Conservation (phyloP, 2,329 filamentous ascomycete genomes). For the Botrytis deweyae region DNA sequence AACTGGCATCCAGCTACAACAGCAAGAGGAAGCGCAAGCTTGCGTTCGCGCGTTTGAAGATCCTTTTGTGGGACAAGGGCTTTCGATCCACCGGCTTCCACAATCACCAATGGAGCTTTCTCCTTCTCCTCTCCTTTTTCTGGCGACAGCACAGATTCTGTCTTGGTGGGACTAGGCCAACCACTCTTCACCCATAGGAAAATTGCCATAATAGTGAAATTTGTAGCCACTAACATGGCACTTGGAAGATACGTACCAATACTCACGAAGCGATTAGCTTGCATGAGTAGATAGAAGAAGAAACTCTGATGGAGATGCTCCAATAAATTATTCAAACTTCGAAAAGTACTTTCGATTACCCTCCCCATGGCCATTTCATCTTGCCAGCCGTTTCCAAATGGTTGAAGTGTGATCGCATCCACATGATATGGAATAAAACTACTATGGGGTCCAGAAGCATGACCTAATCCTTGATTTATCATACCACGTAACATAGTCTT, state of each 20-base stretch:
- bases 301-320: conserved; percentile 98
- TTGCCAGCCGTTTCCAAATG: conserved; percentile 89
- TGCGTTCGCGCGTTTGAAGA: conserved; percentile 43
- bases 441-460: conserved; percentile 87
- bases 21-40: conserved; percentile 70
- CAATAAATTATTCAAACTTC: conserved; percentile 92
- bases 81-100: conserved; percentile 29
- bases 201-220: conserved; percentile 94
- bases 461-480: conserved; percentile 85
- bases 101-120: conserved; percentile 35
- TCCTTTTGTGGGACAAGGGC: conserved; percentile 31
- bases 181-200: conserved; percentile 92
- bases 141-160: conserved; percentile 18
- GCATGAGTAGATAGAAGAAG: conserved; percentile 97
- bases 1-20: conserved; percentile 73
- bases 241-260: conserved; percentile 96
- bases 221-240: conserved; percentile 93
- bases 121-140: conserved; percentile 36
- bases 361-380: conserved; percentile 96
- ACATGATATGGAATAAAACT: conserved; percentile 98
- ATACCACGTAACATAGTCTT: conserved; percentile 89
- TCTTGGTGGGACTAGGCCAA: conserved; percentile 33
- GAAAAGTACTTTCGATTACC: conserved; percentile 84
- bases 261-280: conserved; percentile 89
- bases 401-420: conserved; percentile 89